Conservation (phyloP, 1,284 basidiomycete species). For the Schizophyllum commune region DNA sequence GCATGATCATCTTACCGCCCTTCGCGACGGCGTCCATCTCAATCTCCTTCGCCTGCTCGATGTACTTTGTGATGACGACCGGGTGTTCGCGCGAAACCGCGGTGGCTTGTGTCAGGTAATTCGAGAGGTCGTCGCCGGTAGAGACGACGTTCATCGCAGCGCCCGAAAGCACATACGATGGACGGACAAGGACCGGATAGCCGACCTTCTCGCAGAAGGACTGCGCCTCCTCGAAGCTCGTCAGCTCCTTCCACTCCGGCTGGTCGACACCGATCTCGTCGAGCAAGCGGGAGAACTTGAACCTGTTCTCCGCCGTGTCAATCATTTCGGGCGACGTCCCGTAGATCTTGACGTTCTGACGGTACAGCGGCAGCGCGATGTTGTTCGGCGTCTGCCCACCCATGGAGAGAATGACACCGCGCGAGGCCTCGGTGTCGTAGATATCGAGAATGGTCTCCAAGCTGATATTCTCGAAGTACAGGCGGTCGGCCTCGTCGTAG, state of each 20-base stretch:
- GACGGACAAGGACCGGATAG: constrained; percentile 94
- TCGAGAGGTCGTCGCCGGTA: constrained; percentile 83
- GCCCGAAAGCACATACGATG: constrained; percentile 96
- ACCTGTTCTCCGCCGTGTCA: constrained; percentile 97
- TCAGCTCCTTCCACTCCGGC: constrained; percentile 95
- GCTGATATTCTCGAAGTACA: constrained; percentile 99
- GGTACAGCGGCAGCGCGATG: constrained; percentile 89
- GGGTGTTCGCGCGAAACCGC: constrained; percentile 96
- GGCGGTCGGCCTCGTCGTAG: constrained; percentile 96
- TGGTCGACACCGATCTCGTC: constrained; percentile 98
- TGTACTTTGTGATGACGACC: constrained; percentile 98
- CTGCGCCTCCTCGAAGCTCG: constrained; percentile 84
- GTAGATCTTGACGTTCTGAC: constrained; percentile 96
- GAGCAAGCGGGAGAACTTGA: constrained; percentile 97
- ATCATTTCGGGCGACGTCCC: constrained; percentile 99
- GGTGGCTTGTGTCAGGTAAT: constrained; percentile 92
- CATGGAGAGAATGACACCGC: constrained; percentile 95
- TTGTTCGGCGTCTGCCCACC: constrained; percentile 99
- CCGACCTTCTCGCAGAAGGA: constrained; percentile 87
- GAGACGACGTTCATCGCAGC: constrained; percentile 99
- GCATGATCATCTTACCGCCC: constrained; percentile 98
- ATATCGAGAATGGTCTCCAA: constrained; percentile 96
- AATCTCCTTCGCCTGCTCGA: constrained; percentile 99
- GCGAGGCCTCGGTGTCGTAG: constrained; percentile 86
- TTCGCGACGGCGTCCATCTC: constrained; percentile 99